Evolutionary conservation across 2,329 filamentous ascomycete genomes (phyloP), one percentile per base, ranked within the genome.

Genomic region (Monilinia laxa): DNA sequence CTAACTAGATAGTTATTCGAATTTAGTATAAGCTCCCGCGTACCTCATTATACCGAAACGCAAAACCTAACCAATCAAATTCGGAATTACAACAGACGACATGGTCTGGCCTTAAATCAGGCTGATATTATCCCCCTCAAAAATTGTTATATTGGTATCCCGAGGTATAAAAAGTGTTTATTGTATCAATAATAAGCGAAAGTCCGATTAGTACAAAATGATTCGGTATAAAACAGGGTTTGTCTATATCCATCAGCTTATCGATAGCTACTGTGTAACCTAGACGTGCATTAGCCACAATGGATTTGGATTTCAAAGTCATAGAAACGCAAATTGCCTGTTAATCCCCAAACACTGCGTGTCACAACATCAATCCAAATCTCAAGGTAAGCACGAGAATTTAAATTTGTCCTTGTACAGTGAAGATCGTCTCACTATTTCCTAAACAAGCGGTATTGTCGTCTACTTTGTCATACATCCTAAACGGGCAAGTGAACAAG

Each of bases 381-480:
- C 2, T 38, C 23, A n/a, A 60, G 45, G 12, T 18, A 60, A 16
- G 6, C 4, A 35, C 42, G 28, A 49, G 20, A 23, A 23, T 35
- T 35, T 28, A 49, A 9, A 49, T 38, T 35, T 20, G 14, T 20
- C 25, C 25, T 60, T 25, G n/a, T 31, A 11, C 23, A 45, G 42
- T 42, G 23, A 58, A 20, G 25, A 62, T 62, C 45, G 38, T 51
- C 31, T 52, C 14, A 51, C n/a, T 14, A 51, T 31, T 38, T 51
- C 47, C 58, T 3, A 35, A 62, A 62, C 31, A 49, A 62, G 45
- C 45, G 2, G 16, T 51, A n/a, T 38, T 14, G 57, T 35, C 57
- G 58, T 62, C 45, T 62, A 62, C 38, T 25, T 18, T 52, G 20
- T n/a, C 20, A 38, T 51, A 18, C 4, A 38, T 51, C 28, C 31